phyloP scores from a whole-genome alignment of 768 basidiomycete species.

The Phaeotremella fagi region DNA sequence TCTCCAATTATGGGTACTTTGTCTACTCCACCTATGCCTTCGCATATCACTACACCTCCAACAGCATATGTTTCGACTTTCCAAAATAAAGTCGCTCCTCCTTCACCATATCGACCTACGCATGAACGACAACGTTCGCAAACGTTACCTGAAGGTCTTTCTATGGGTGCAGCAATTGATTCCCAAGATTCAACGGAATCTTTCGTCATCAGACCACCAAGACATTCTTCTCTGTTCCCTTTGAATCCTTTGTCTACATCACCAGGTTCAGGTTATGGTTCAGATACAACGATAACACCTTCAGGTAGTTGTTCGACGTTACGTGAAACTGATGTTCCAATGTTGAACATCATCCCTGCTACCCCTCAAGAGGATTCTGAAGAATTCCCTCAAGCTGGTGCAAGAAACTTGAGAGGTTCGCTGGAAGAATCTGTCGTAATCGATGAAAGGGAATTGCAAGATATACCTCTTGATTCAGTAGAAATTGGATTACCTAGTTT shows the following conservation, averaged over 20 bases:
- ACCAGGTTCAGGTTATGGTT: background rate
- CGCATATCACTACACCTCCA: constrained; percentile 38
- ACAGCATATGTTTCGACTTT: constrained; percentile 34
- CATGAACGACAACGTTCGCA: constrained; percentile 18
- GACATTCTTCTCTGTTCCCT: constrained; percentile 18
- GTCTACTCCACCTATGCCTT: constrained; percentile 19
- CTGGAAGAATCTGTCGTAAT: constrained; percentile 20
- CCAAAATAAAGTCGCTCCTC: constrained; percentile 29
- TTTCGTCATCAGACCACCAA: constrained; percentile 13
- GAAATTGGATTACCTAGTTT: constrained; percentile 17
- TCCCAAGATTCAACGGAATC: background rate
- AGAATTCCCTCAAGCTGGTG: constrained; percentile 14
- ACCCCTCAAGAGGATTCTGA: constrained; percentile 34
- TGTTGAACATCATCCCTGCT: constrained; percentile 43
- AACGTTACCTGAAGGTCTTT: constrained; percentile 13
- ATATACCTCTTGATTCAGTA: constrained; percentile 16
- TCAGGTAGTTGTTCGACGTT: background rate
- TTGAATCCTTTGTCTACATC: constrained; percentile 2
- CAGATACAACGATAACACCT: background rate
- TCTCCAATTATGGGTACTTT: background rate
- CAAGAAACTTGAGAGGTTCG: background rate
- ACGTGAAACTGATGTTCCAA: constrained; percentile 23
- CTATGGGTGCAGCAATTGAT: no score
- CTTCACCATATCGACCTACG: constrained; percentile 41
- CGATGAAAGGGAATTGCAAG: constrained; percentile 14